Conservation (phyloP, 2,329 filamentous ascomycete genomes). For the Sclerotinia trifoliorum region DNA sequence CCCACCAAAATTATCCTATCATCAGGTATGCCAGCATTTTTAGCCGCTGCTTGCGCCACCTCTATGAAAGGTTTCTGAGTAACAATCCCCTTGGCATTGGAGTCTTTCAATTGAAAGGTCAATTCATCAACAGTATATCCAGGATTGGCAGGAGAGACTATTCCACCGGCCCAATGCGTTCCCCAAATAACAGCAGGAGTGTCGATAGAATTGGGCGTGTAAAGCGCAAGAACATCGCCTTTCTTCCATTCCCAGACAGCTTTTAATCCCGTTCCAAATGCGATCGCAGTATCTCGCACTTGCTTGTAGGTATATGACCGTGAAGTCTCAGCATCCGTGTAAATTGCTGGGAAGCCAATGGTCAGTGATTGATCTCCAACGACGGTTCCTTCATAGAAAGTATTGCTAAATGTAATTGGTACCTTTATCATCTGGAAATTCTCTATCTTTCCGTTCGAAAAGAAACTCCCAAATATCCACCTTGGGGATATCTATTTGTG, state of each 20-base stretch:
- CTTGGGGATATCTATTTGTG: slow-evolving; percentile 63
- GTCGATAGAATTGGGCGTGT: slow-evolving; percentile 84
- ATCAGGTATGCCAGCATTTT: slow-evolving; percentile 65
- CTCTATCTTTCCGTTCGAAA: slow-evolving; percentile 65
- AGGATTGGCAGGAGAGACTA: slow-evolving; percentile 83
- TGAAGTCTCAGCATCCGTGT: slow-evolving; percentile 70
- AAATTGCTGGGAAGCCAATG: slow-evolving; percentile 60
- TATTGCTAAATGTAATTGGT: slow-evolving; percentile 29
- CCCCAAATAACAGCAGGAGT: slow-evolving; percentile 76
- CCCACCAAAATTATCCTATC: slow-evolving; percentile 77
- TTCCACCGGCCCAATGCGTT: slow-evolving; percentile 77
- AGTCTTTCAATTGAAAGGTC: slow-evolving; percentile 78
- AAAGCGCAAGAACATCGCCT: slow-evolving; percentile 79
- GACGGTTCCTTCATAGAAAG: slow-evolving; percentile 40
- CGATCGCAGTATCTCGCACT: slow-evolving; percentile 61
- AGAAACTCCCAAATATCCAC: slow-evolving; percentile 77
- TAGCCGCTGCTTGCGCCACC: slow-evolving; percentile 65
- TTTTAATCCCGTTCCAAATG: slow-evolving; percentile 79
- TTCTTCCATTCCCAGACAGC: slow-evolving; percentile 75
- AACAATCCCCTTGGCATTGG: slow-evolving; percentile 68
- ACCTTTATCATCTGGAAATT: slow-evolving; percentile 74
- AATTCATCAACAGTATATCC: slow-evolving; percentile 82
- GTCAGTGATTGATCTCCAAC: neutral
- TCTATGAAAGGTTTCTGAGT: slow-evolving; percentile 69
- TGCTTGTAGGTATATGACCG: slow-evolving; percentile 68